Evolutionary conservation across 495 filamentous ascomycete genomes (phyloP).

Genomic region (Daldinia vernicosa): DNA sequence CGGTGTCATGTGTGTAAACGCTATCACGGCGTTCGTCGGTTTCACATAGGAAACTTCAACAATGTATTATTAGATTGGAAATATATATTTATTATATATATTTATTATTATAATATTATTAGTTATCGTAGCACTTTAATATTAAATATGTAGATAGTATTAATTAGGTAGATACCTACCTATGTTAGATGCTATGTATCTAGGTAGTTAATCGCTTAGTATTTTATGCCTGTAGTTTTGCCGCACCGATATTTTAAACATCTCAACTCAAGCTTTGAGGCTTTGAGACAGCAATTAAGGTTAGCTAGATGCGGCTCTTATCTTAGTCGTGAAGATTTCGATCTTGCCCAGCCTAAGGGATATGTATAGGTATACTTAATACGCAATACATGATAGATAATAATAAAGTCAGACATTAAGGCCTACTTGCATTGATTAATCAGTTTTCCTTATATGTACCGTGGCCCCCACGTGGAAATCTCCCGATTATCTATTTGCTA

Average conservation of each 20-base stretch:
- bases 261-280: constrained; percentile 6
- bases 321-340: constrained; percentile 21
- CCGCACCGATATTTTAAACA: background rate
- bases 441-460: constrained; percentile 4
- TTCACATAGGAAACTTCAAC: background rate
- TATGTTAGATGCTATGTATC: no score
- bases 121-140: background rate
- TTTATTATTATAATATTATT: background rate
- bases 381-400: background rate
- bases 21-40: constrained; percentile 9
- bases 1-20: constrained; percentile 8
- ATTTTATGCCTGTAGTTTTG: background rate
- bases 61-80: background rate
- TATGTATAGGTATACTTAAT: constrained; percentile 2
- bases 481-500: constrained; percentile 42
- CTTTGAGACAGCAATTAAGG: background rate
- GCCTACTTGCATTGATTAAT: constrained; percentile 24
- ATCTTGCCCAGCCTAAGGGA: constrained; percentile 18
- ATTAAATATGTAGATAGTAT: no score
- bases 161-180: no score
- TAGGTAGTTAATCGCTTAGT: no score
- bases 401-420: constrained; percentile 4
- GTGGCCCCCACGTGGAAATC: constrained; percentile 36
- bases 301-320: constrained; percentile 36
- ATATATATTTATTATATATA: background rate